These are phyloP conservation scores for Neurospora tetraspora DNA, from an alignment of 495 filamentous ascomycete species.

Conservation along the genomic window DNA sequence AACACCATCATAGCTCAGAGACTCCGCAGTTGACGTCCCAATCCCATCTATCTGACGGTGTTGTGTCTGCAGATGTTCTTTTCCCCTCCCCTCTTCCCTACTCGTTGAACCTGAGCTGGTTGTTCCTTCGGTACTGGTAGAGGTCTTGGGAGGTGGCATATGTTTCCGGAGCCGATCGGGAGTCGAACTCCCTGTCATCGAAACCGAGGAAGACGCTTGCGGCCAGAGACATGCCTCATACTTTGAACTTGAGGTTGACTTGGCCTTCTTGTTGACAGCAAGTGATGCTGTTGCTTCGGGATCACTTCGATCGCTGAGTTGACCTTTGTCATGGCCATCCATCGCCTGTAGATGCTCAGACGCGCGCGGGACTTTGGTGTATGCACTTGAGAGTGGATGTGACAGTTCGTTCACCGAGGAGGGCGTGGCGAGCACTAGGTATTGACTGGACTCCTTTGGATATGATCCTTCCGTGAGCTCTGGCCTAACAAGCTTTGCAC, in stretches of 20 bases:
- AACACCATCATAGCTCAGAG: neutral
- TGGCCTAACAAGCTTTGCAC: neutral
- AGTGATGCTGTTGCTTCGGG: conserved; percentile 17
- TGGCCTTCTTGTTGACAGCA: conserved; percentile 17
- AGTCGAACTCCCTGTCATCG: neutral
- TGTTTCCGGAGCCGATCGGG: neutral
- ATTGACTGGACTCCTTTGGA: neutral
- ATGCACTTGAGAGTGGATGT: neutral
- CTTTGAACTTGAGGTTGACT: neutral
- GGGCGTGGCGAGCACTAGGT: neutral
- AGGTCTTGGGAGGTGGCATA: neutral
- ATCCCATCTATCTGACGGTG: neutral
- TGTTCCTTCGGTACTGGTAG: conserved; percentile 1
- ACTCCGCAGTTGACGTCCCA: neutral
- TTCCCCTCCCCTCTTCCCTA: conserved; percentile 1
- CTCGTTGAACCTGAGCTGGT: neutral
- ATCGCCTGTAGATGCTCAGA: conserved; percentile 10
- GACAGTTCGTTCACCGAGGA: neutral
- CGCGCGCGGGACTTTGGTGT: neutral
- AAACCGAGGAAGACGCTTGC: neutral
- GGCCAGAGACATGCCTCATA: neutral
- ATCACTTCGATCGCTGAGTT: conserved; percentile 5
- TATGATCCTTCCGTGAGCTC: neutral
- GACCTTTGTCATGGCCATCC: conserved; percentile 8
- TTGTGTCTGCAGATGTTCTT: neutral